Evolutionary conservation across 306 rosid species (phyloP), one percentile per base, ranked within the genome.

Genomic region (Begonia masoniana): DNA sequence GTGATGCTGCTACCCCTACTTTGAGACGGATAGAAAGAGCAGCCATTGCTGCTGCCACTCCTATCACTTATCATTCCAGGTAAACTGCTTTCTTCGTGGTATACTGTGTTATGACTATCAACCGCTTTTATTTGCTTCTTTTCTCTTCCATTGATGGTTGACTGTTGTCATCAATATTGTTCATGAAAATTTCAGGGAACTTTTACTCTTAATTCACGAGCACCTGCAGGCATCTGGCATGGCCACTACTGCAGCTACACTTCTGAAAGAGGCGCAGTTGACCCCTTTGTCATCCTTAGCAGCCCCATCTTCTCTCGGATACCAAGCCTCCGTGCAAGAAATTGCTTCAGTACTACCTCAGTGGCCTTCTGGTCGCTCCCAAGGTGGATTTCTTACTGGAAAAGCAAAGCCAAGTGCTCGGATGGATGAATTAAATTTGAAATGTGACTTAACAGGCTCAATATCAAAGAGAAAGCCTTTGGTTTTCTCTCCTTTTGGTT

Each of bases 41-140:
- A 60, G 99, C 99, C 43, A 87, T 92, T 56, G 99, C 99, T 58
- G 96, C 99, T 74, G 99, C 99, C 31, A 92, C 99, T 62, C 99
- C 99, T 54, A 92, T 92, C 68, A 83, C 95, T 56, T 92, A 92
- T 71, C 96, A 87, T 70, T 72, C 93, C 69, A 83, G 84, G 99
- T 92, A 72, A 72, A 58, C 60, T 65, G 10, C 24, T 56, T 50
- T 43, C 55, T 52, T 41, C 12, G 12, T 42, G 17, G 12, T 52
- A 55, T 5, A 13, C 59, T 31, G 31, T 52, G 24, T 19, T 10
- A 52, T 53, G 52, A 49, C 17, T 49, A 19, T 46, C 55, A 62
- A 24, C 51, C 47, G 41, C 9, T 21, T 47, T 3, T 55, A 47
- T 54, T 47, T 60, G 41, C 41, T 14, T 61, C 55, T 50, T 5